Base-by-base conservation (phyloP, 306 rosid species). In the Quercus rubra region DNA sequence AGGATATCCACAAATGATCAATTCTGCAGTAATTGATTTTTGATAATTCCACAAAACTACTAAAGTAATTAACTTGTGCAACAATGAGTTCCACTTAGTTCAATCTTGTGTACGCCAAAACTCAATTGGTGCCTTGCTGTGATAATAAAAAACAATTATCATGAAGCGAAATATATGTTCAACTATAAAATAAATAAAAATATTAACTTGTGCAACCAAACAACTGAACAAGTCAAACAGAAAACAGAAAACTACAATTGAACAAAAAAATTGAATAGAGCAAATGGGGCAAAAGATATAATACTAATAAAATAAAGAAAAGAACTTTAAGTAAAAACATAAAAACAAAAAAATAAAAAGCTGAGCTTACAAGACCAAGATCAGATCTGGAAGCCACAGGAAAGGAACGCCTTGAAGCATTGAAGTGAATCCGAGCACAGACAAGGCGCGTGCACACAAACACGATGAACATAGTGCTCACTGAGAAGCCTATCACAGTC, bases 401-500 rank as follows among this genome's bases (percentile, higher is more conserved):
- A 74, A 92, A 92, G 74, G 98, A 88, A 74, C 98, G 88, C 70
- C 97, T 83, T 3, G 92, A 82, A 82, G 91, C 92, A 86, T 89
- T 91, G 79, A 89, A 81, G 70, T 89, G 98, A 86, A 94, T 91
- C 86, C 94, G 88, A 56, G 97, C 97, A 82, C 98, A 94, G 59
- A 94, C 52, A n/a, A 94, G 94, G 67, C 97, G 90, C 1, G 97
- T 92, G 79, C 94, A 94, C 12, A 94, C 92, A 77, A 91, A 92
- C 66, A 94, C 92, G 84, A 94, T 94, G 93, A 94, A 94, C 94
- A 89, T 82, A 75, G 94, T 88, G 88, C 98, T 94, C 71, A 94
- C 97, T n/a, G 89, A 92, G 66, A 94, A 94, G 20, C 97, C 98
- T 88, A 92, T 91, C 79, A 89, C 93, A n/a, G 94, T 94, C 98